phyloP scores from a whole-genome alignment of 441 rosid genomes.

The Flueggea neowawraea region DNA sequence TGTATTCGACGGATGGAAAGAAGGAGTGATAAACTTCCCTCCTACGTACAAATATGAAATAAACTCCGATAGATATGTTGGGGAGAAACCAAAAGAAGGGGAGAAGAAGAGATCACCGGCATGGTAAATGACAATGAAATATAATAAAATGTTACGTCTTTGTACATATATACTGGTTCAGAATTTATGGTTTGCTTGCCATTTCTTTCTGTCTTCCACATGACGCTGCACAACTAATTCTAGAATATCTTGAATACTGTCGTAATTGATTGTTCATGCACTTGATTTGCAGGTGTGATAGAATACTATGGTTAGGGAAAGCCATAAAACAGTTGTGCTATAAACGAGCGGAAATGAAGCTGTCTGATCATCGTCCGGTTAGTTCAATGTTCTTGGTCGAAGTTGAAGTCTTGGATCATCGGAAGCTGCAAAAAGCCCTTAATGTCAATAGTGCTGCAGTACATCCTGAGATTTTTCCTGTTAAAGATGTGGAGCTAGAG shows the following conservation, averaged over 20 bases:
- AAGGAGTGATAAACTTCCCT: conserved; percentile 80
- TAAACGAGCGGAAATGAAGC: conserved; percentile 53
- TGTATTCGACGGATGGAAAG: conserved; percentile 97
- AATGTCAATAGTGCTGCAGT: conserved; percentile 64
- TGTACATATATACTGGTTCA: too few species aligned
- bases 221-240: too few species aligned
- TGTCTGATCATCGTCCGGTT: conserved; percentile 96
- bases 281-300: conserved; percentile 69
- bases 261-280: too few species aligned
- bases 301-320: conserved; percentile 92
- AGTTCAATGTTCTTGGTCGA: conserved; percentile 66
- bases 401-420: conserved; percentile 84
- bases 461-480: conserved; percentile 60
- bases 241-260: too few species aligned
- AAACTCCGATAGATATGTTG: conserved; percentile 73
- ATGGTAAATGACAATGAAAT: conserved; percentile 42
- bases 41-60: conserved; percentile 96
- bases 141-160: too few species aligned
- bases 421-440: conserved; percentile 80
- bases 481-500: conserved; percentile 18
- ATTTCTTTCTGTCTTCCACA: too few species aligned
- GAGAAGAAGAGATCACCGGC: conserved; percentile 98
- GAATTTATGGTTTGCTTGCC: too few species aligned
- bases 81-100: conserved; percentile 75
- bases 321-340: conserved; percentile 79